Evolutionary conservation across 768 basidiomycete species (phyloP).

Genomic region (Boletus sp.): DNA sequence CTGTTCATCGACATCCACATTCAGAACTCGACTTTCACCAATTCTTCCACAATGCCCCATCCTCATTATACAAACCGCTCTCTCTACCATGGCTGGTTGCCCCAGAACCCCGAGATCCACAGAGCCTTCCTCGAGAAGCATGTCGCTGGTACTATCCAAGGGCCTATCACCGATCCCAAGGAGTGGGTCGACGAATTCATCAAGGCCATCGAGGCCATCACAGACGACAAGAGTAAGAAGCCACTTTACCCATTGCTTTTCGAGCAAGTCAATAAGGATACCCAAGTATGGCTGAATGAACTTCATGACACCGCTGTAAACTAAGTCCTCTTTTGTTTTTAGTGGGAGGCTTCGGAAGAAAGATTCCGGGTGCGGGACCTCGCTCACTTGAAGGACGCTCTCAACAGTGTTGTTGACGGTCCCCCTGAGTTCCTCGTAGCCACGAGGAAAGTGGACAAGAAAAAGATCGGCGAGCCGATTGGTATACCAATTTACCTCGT

Average conservation of each 20-base stretch:
- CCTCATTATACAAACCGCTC: not conserved
- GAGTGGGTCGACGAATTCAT: not conserved
- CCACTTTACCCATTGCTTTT: not conserved
- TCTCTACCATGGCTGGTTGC: conserved; percentile 3
- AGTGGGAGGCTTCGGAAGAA: not conserved
- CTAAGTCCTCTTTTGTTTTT: not conserved
- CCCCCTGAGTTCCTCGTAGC: not conserved
- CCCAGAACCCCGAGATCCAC: not conserved
- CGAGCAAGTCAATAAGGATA: not conserved
- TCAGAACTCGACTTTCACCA: not conserved
- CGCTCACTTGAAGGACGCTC: not conserved
- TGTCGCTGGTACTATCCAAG: not conserved
- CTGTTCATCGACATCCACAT: not conserved
- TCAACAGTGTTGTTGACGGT: not conserved
- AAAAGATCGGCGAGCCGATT: conserved; percentile 13
- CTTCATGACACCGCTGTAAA: not conserved
- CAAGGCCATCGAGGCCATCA: not conserved
- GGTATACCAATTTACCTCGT: conserved; percentile 17
- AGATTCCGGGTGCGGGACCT: not conserved
- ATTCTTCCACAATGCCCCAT: not conserved
- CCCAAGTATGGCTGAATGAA: not conserved
- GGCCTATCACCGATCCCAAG: not conserved
- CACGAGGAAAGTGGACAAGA: not conserved
- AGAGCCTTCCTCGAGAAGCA: not conserved
- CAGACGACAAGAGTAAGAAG: not conserved